Conservation (phyloP, 148 eudicot species). For the Chenopodium formosanum region DNA sequence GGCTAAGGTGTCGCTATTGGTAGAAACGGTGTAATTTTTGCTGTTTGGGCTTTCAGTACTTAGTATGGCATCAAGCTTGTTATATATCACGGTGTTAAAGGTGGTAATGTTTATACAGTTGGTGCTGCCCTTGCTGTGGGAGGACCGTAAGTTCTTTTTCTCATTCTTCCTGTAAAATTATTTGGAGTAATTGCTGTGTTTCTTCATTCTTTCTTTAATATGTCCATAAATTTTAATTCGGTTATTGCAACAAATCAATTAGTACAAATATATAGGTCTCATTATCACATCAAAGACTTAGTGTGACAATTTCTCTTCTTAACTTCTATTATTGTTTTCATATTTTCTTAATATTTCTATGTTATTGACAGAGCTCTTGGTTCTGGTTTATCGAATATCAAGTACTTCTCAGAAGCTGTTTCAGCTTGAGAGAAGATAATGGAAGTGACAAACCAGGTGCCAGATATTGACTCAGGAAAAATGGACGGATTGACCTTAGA, state of each 20-base stretch:
- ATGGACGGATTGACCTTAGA: conserved; percentile 51
- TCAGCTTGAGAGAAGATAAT: conserved; percentile 59
- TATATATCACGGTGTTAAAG: conserved; percentile 76
- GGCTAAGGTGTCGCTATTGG: conserved; percentile 78
- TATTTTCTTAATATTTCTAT: too few relatives aligned
- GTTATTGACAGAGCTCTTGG: conserved; percentile 46
- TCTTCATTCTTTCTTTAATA: too few relatives aligned
- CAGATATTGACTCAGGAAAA: conserved; percentile 68
- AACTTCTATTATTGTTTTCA: neutral
- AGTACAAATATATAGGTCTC: too few relatives aligned
- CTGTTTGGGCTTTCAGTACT: conserved; percentile 71
- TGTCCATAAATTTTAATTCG: too few relatives aligned
- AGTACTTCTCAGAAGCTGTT: conserved; percentile 65
- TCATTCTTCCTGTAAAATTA: neutral
- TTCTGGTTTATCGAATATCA: conserved; percentile 59
- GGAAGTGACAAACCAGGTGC: conserved; percentile 61
- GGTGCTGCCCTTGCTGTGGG: conserved; percentile 69
- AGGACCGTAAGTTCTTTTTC: conserved; percentile 55
- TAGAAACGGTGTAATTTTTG: conserved; percentile 62
- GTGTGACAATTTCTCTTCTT: neutral
- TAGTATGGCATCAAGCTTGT: conserved; percentile 78
- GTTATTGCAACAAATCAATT: too few relatives aligned
- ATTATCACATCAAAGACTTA: too few relatives aligned
- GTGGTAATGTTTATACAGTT: conserved; percentile 53
- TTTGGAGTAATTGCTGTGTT: neutral